Conservation (phyloP, 2,329 filamentous ascomycete species). For the Pezicula rhizophila region DNA sequence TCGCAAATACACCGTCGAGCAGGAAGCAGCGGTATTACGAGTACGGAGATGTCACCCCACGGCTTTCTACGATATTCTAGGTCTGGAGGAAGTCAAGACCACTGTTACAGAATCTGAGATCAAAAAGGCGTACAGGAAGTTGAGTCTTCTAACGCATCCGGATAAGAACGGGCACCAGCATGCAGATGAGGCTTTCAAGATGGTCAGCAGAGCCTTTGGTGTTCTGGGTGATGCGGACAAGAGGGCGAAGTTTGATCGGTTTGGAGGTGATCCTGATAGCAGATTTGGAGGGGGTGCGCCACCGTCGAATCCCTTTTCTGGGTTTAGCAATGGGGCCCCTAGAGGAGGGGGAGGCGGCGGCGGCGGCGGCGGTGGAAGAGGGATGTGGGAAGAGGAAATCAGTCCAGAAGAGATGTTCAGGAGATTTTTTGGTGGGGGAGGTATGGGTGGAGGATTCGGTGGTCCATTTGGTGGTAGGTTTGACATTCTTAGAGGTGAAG, state of each 20-base stretch:
- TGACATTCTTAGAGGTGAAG: conserved; percentile 16
- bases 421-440: conserved; percentile 80
- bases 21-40: conserved; percentile 84
- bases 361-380: conserved; percentile 41
- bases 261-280: conserved; percentile 87
- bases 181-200: conserved; percentile 97
- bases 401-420: conserved; percentile 96
- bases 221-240: conserved; percentile 91
- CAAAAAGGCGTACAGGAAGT: conserved; percentile 95
- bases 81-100: conserved; percentile 56
- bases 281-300: conserved; percentile 63
- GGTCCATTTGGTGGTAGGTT: conserved; percentile 53
- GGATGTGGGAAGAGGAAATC: conserved; percentile 84
- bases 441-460: conserved; percentile 51
- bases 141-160: conserved; percentile 89
- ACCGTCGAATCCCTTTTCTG: conserved; percentile 57
- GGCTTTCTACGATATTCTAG: conserved; percentile 93
- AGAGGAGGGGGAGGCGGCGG: conserved; percentile 30
- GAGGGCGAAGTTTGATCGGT: conserved; percentile 79
- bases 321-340: conserved; percentile 44
- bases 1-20: conserved; percentile 78
- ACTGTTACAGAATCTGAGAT: conserved; percentile 76
- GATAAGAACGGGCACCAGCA: conserved; percentile 97
- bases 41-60: conserved; percentile 80
- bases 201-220: conserved; percentile 91